Evolutionary conservation across 169 alveolate genomes (phyloP), one percentile per base, ranked within the genome.

Genomic region (Theileria annulata): DNA sequence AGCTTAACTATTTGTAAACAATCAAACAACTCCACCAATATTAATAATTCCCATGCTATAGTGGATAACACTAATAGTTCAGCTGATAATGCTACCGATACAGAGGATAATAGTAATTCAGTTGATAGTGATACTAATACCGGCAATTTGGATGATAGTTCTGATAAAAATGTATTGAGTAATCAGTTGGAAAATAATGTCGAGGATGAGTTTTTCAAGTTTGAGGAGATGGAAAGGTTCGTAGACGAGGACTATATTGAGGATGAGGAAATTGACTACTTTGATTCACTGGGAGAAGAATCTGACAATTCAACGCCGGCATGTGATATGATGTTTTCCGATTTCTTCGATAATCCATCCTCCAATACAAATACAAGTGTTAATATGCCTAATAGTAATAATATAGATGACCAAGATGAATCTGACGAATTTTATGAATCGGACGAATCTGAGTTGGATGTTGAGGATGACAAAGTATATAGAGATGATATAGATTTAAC

Each of bases 201-300:
- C 4, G 75, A 70, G n/a, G 90, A 77, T 30, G 59, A 30, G 15
- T 84, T 84, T 68, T 77, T 84, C 68, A 73, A 71, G 19, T 67
- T 84, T 79, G 87, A 84, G 8, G 90, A 76, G 3, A 84, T 84
- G 90, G 90, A 84, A 33, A 74, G 62, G 66, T 84, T 84, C 48
- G 90, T 82, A 13, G 69, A 76, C 37, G 47, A 64, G 25, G 80
- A 84, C 12, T 56, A 71, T 42, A 82, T 47, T 12, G 60, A 66
- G 30, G 90, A 84, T 9, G 86, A 54, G 13, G 88, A 67, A 17
- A 49, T 77, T 23, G 72, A 84, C 84, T 77, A 77, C 62, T 84
- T 84, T 47, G 87, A 78, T 21, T 84, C 90, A 0, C 19, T 84
- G 77, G 90, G 90, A 13, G 90, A 84, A 31, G 90, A 84, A 35